A percentile compares a stretch with the other conserved stretches of the same genome.
These are phyloP conservation scores for Discostella pseudostelligera DNA, from an alignment of 108 stramenopile genomes.

Conservation along the genomic window DNA sequence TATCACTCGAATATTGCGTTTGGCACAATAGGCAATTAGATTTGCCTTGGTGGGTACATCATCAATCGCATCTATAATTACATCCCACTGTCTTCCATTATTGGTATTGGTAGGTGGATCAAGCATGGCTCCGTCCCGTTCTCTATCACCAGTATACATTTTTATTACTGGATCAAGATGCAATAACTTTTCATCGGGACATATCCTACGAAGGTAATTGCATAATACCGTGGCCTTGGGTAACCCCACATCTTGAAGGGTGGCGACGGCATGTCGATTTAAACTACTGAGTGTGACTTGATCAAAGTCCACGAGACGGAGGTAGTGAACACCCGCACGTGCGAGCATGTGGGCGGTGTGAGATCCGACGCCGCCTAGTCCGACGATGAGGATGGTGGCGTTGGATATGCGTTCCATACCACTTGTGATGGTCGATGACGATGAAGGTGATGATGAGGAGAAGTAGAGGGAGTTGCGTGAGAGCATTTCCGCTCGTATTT, in stretches of 20 bases:
- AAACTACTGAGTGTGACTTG: conserved; percentile 95
- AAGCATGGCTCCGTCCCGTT: conserved; percentile 57
- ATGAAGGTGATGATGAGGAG: no score
- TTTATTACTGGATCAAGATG: conserved; percentile 56
- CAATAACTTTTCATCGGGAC: conserved; percentile 53
- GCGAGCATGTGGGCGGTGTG: conserved; percentile 96
- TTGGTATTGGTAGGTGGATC: conserved; percentile 12
- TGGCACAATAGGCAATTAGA: conserved; percentile 78
- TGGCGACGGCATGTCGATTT: conserved; percentile 98
- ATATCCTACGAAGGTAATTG: conserved; percentile 57
- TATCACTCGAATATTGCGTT: conserved; percentile 72
- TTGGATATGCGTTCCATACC: conserved; percentile 34
- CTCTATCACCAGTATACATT: conserved; percentile 72
- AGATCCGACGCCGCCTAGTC: conserved; percentile 96
- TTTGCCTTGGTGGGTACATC: conserved; percentile 96
- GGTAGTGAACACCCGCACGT: conserved; percentile 80
- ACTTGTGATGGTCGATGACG: not conserved
- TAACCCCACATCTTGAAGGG: conserved; percentile 88
- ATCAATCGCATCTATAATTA: conserved; percentile 98
- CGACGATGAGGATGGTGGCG: conserved; percentile 83
- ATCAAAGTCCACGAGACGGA: conserved; percentile 98
- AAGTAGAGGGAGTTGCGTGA: no score
- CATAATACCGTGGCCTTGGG: conserved; percentile 84
- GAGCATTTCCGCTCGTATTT: no score
- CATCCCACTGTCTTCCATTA: conserved; percentile 64